Evolutionary conservation across 495 filamentous ascomycete genomes (phyloP).

Genomic region (Penicillium soppii): DNA sequence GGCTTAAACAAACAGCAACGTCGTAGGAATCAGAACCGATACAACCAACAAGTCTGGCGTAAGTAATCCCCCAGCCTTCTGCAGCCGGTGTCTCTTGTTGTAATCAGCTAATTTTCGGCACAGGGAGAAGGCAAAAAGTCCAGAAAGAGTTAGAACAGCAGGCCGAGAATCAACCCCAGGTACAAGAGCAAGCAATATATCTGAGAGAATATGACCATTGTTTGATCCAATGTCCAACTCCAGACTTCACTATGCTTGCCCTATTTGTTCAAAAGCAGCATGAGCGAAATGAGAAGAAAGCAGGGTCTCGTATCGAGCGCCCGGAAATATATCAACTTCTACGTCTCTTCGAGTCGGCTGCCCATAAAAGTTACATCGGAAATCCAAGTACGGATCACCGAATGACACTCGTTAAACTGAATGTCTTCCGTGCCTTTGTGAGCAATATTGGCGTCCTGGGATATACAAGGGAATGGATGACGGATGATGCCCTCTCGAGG

Average conservation of each 20-base stretch:
- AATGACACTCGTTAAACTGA: conserved; percentile 12
- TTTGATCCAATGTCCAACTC: too few species aligned
- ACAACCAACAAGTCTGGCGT: not conserved
- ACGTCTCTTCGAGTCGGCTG: not conserved
- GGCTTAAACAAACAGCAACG: not conserved
- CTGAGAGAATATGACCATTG: too few species aligned
- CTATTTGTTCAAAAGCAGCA: not conserved
- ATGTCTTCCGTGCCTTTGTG: conserved; percentile 25
- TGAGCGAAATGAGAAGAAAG: not conserved
- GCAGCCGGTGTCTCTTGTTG: too few species aligned
- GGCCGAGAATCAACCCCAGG: too few species aligned
- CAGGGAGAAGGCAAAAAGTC: too few species aligned
- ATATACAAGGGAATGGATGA: conserved; percentile 11
- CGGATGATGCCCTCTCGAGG: conserved; percentile 27
- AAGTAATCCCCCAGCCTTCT: not conserved
- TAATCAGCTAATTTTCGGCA: too few species aligned
- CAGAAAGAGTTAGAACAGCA: too few species aligned
- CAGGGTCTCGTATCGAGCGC: too few species aligned
- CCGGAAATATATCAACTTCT: too few species aligned
- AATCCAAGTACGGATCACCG: not conserved
- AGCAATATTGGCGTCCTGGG: conserved; percentile 21
- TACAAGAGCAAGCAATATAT: too few species aligned
- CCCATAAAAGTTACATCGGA: not conserved
- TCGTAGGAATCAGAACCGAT: not conserved
- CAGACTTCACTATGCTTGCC: too few species aligned